A percentile compares a stretch with the other conserved stretches of the same genome.
These are phyloP conservation scores for Phytopythium helicoides DNA, from an alignment of 352 stramenopile species.

Conservation along the genomic window DNA sequence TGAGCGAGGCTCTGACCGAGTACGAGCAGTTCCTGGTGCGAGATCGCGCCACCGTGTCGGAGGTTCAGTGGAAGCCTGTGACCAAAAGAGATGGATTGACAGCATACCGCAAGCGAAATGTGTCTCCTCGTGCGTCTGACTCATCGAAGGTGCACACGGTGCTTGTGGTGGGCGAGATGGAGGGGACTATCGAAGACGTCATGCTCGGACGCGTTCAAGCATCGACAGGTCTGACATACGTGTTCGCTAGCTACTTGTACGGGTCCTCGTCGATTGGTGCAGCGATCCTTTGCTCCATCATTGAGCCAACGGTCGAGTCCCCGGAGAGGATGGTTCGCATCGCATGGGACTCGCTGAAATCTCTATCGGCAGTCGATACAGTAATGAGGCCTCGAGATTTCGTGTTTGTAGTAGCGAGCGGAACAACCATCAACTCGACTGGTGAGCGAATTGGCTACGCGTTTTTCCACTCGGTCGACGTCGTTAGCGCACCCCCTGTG, in stretches of 20 bases:
- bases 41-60: conserved; percentile 12
- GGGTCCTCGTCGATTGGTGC: not conserved
- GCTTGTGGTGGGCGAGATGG: not conserved
- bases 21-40: conserved; percentile 20
- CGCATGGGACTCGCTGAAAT: not conserved
- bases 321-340: too few relatives aligned
- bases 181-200: not conserved
- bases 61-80: not conserved
- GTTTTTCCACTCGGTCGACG: too few relatives aligned
- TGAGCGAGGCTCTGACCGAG: conserved; percentile 14
- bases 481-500: too few relatives aligned
- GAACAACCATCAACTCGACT: conserved; percentile 8
- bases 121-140: not conserved
- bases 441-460: conserved; percentile 9
- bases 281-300: not conserved
- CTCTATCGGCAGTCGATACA: not conserved
- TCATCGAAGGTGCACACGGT: conserved; percentile 1
- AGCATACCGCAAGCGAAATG: not conserved
- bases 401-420: conserved; percentile 46
- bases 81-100: not conserved
- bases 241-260: not conserved
- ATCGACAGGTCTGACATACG: not conserved
- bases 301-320: too few relatives aligned
- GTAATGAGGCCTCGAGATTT: conserved; percentile 27
- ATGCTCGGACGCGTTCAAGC: not conserved